Conservation (phyloP, 331 rosid species). For the Acacia concinna region DNA sequence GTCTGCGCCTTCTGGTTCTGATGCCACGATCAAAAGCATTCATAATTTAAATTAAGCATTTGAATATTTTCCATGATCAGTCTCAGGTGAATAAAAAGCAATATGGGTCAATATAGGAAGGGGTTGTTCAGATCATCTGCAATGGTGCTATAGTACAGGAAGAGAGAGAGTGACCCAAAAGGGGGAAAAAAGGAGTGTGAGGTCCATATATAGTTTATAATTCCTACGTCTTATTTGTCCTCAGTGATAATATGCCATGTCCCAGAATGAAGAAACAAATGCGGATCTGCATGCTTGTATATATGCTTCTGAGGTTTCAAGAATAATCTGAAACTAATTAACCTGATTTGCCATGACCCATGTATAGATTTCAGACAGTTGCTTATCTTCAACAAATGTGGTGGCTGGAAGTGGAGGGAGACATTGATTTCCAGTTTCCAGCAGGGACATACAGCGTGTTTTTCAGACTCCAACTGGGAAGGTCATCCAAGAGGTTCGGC, state of each 20-base stretch:
- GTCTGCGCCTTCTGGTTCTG: not conserved
- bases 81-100: not conserved
- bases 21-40: not conserved
- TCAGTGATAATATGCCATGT: not conserved
- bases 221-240: not conserved
- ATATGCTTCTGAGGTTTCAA: not conserved
- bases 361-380: constrained; percentile 47
- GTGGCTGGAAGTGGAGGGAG: constrained; percentile 64
- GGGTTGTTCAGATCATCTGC: not conserved
- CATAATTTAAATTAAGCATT: not conserved
- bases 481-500: constrained; percentile 48
- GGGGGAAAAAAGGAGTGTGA: not conserved
- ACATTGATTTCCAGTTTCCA: constrained; percentile 56
- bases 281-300: not conserved
- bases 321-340: constrained; percentile 4
- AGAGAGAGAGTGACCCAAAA: not conserved
- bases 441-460: constrained; percentile 42
- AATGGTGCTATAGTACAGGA: not conserved
- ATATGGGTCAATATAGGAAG: not conserved
- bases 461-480: constrained; percentile 55
- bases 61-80: not conserved
- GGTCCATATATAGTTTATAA: not conserved
- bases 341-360: not conserved
- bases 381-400: constrained; percentile 64
- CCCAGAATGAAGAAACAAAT: not conserved